Base-by-base conservation (phyloP, 2,329 filamentous ascomycete species). In the Pseudonectria foliicola region DNA sequence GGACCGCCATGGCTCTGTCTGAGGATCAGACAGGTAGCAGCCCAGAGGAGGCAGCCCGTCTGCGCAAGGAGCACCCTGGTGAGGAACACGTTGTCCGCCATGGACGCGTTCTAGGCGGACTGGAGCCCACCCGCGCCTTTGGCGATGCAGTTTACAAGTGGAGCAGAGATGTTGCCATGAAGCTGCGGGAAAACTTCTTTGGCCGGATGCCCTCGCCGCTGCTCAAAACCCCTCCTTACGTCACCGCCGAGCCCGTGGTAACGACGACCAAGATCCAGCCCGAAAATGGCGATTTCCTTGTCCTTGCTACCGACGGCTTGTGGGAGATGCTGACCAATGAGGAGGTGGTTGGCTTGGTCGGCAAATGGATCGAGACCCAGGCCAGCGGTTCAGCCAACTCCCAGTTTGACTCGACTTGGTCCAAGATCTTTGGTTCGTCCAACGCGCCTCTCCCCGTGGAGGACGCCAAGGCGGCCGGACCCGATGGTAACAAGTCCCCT, bases 281-380 rank as follows among this genome's bases (percentile, higher is more conserved):
- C 1, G 77, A 86, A 35, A 85, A 85, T 43, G 89, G 90, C 29
- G 92, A 98, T 57, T 98, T 98, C 52, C 71, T 98, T 10, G 90
- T 98, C 42, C 81, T 98, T 71, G 92, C 92, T 14, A 95, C 92
- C 0, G 92, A 98, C 56, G 92, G 92, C 4, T 72, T 98, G 1
- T 98, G 92, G 92, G 92, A 98, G 64, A 96, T 96, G 92, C 72
- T 98, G 42, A 95, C 87, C 31, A 98, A 96, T 53, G 92, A 98
- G 57, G 92, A 98, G 66, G 92, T 95, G 2, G 85, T 98, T 33
- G 92, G 92, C 1, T 76, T 98, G 3, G 92, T 98, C 4, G 93
- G 90, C 12, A 87, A 94, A 60, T 98, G 92, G 92, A 78, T 98
- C 31, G 92, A 98, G 59, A 78, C 77, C 14, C 84, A 95, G 57